A percentile compares a stretch with the other conserved stretches of the same genome.
These are phyloP conservation scores for Nannizziopsis arthrosporioides DNA, from an alignment of 2,329 filamentous ascomycete genomes.

Conservation along the genomic window DNA sequence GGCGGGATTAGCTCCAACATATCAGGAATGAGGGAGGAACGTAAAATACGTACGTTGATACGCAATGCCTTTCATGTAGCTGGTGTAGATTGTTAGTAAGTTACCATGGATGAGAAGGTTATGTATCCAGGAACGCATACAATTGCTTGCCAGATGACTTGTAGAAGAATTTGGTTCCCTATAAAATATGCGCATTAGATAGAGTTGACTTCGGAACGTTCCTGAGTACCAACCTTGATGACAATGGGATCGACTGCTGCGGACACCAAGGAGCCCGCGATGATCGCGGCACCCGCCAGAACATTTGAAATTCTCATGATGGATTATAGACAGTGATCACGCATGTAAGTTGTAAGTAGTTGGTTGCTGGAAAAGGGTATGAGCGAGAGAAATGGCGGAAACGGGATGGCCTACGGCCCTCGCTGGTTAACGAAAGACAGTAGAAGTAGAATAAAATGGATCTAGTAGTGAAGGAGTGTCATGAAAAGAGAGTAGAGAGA, in stretches of 20 bases:
- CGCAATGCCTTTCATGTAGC: conserved; percentile 82
- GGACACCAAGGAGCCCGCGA: conserved; percentile 34
- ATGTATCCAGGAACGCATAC: conserved; percentile 29
- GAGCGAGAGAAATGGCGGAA: conserved; percentile 14
- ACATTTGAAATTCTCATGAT: conserved; percentile 45
- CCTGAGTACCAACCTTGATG: conserved; percentile 46
- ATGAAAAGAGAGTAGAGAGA: conserved; percentile 5
- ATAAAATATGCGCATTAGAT: conserved; percentile 12
- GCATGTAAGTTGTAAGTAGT: neutral
- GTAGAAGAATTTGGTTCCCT: conserved; percentile 83
- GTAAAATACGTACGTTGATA: conserved; percentile 55
- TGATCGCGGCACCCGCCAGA: conserved; percentile 42
- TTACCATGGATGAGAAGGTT: conserved; percentile 6
- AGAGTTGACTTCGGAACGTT: neutral
- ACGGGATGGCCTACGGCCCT: conserved; percentile 10
- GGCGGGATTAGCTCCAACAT: conserved; percentile 9
- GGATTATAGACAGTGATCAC: conserved; percentile 14
- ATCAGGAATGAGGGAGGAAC: neutral
- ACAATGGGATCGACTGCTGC: conserved; percentile 48
- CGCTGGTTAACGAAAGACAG: conserved; percentile 13
- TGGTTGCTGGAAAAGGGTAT: neutral
- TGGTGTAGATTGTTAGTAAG: conserved; percentile 22
- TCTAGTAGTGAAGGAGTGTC: conserved; percentile 12
- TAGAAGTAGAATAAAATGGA: conserved; percentile 5
- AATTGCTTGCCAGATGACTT: conserved; percentile 66